phyloP scores from a whole-genome alignment of 2,329 filamentous ascomycete genomes.

The Cytospora piceae region DNA sequence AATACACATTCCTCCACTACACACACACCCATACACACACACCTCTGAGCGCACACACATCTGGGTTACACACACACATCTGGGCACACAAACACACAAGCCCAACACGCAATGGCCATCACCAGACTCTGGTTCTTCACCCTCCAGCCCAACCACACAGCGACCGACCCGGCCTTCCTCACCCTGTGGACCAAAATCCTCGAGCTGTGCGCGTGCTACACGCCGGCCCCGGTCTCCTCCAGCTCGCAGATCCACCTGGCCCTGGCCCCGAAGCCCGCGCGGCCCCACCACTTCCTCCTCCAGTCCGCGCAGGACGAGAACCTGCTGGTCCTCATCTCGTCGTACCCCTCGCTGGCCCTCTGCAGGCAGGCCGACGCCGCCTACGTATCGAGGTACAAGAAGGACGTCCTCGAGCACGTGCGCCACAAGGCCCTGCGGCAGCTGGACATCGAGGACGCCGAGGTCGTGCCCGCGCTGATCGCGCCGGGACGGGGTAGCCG shows the following conservation, averaged over 20 bases:
- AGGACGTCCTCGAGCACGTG: slow-evolving; percentile 19
- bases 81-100: no score
- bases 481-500: neutral
- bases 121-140: slow-evolving; percentile 31
- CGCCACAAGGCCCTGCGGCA: slow-evolving; percentile 20
- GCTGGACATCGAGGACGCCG: slow-evolving; percentile 27
- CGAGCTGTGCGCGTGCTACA: slow-evolving; percentile 28
- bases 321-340: slow-evolving; percentile 28
- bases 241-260: slow-evolving; percentile 16
- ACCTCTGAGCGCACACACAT: neutral
- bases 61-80: neutral
- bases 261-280: slow-evolving; percentile 16
- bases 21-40: neutral
- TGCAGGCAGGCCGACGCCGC: slow-evolving; percentile 28
- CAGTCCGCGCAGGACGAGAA: slow-evolving; percentile 15
- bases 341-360: slow-evolving; percentile 28
- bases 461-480: slow-evolving; percentile 23
- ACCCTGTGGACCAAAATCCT: slow-evolving; percentile 24
- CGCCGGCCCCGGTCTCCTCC: slow-evolving; percentile 11
- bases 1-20: neutral
- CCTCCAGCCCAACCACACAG: slow-evolving; percentile 17
- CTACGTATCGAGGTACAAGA: slow-evolving; percentile 23
- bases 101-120: slow-evolving; percentile 23
- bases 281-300: slow-evolving; percentile 29
- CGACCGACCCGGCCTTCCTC: slow-evolving; percentile 26